Base-by-base conservation (phyloP, 371 early-diverging fungal species). In the Basidiobolus meristosporus region DNA sequence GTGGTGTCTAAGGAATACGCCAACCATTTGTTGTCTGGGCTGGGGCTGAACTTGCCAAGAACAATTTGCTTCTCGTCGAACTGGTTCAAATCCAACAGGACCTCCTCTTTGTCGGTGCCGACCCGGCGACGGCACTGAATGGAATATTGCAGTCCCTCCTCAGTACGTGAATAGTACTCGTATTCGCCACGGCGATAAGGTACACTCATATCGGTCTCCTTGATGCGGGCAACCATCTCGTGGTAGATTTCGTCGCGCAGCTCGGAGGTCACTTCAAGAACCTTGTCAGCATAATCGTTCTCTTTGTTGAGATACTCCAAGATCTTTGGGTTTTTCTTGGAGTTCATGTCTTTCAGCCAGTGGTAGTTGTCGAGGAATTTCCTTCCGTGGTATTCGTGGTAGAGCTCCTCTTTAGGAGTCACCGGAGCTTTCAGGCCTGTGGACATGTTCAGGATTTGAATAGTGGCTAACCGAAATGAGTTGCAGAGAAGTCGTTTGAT, bases 1-100 rank as follows among this genome's bases (percentile, higher is more conserved):
- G 36, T 38, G 1, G 51, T 52, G 43, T 73, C 74, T 15, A 73
- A 52, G 4, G 69, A 63, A 37, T 65, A 70, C 0, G 74, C 72
- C 14, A 73, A 37, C 4, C 59, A 41, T 6, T 46, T 42, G 40
- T 63, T 48, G 41, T 65, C 63, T 1, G 63, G 47, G 15, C 22
- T 21, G 36, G 31, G 11, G 15, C 18, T 26, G 18, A 35, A 42
- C 5, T 18, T 18, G 7, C 34, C 33, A 15, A 42, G 21, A 15
- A 4, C 36, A 5, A 42, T 11, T 22, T 42, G 36, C 23, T 42
- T 28, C 11, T 35, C 34, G 14, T 35, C n/a, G 2, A 42, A 17
- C 4, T n/a, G 9, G 18, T 42, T 42, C 10, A 42, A 16, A 28
- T 42, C 36, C 16, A 42, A 36, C n/a, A 42, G 23, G 3, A 42